These are phyloP conservation scores for Zymoseptoria pseudotritici DNA, from an alignment of 2,329 filamentous ascomycete species.

Conservation along the genomic window DNA sequence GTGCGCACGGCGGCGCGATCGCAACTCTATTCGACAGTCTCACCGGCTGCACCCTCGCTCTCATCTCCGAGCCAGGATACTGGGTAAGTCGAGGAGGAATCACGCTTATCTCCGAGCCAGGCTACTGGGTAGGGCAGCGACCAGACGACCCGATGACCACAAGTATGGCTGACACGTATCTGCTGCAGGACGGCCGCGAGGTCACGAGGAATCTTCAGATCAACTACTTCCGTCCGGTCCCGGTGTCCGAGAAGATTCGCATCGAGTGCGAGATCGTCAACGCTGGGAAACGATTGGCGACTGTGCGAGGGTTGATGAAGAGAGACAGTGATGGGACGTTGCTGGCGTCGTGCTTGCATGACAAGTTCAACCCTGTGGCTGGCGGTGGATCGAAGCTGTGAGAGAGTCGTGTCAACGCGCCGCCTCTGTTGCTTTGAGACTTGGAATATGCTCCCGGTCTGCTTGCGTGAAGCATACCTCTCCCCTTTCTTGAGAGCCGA, in stretches of 20 bases:
- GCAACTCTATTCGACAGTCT: slow-evolving; percentile 15
- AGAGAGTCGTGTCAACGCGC: neutral
- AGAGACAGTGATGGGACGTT: slow-evolving; percentile 26
- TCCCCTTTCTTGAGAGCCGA: neutral
- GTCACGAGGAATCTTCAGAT: slow-evolving; percentile 38
- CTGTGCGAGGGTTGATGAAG: slow-evolving; percentile 35
- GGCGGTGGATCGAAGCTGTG: slow-evolving; percentile 3
- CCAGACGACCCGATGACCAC: neutral
- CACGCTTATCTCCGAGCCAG: slow-evolving; percentile 1
- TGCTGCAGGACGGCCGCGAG: slow-evolving; percentile 33
- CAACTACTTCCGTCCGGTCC: slow-evolving; percentile 37
- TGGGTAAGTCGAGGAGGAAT: neutral
- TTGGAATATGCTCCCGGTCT: neutral
- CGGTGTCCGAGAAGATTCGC: slow-evolving; percentile 32
- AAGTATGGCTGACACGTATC: slow-evolving; percentile 7
- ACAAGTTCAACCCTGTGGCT: slow-evolving; percentile 18
- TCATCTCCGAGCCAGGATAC: slow-evolving; percentile 3
- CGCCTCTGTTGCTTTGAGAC: neutral
- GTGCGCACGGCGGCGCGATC: slow-evolving; percentile 14
- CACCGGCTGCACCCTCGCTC: slow-evolving; percentile 9
- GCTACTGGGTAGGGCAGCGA: neutral
- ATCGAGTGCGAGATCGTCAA: slow-evolving; percentile 39
- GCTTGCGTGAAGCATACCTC: neutral
- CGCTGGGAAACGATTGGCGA: slow-evolving; percentile 35
- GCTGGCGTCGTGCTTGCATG: slow-evolving; percentile 29